Evolutionary conservation across 75 land plant genomes (phyloP).

Genomic region (Chamaecyparis obtusa): DNA sequence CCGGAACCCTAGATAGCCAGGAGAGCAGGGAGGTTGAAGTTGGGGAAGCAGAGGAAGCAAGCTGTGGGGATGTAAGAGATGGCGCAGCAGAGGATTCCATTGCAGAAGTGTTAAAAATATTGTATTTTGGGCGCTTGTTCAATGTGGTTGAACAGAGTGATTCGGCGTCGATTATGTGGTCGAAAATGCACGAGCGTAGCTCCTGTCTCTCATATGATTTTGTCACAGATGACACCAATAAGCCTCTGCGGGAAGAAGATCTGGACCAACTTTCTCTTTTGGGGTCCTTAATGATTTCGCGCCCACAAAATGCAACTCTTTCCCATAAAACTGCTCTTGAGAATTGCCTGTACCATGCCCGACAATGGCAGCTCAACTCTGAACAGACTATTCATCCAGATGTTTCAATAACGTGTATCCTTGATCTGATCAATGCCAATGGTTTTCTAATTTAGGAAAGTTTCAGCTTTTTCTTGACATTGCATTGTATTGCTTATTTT

Average conservation of each 20-base stretch:
- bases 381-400: constrained; percentile 50
- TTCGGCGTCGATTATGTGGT: constrained; percentile 57
- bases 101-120: constrained; percentile 62
- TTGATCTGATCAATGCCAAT: neutral
- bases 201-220: constrained; percentile 93
- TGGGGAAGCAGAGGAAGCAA: neutral
- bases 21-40: constrained; percentile 1
- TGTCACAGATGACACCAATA: constrained; percentile 86
- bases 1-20: neutral
- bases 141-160: constrained; percentile 80
- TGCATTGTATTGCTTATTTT: neutral
- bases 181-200: constrained; percentile 71
- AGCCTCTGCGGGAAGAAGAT: constrained; percentile 67
- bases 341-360: constrained; percentile 65
- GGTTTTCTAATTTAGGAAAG: neutral
- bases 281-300: constrained; percentile 50
- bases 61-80: neutral
- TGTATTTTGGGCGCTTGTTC: constrained; percentile 79
- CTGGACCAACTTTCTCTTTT: constrained; percentile 58
- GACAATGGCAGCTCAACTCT: constrained; percentile 57
- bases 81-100: constrained; percentile 17
- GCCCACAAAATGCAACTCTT: constrained; percentile 56
- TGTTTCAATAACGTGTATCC: constrained; percentile 51
- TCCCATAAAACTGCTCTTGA: constrained; percentile 72
- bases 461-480: neutral